Evolutionary conservation across 768 basidiomycete genomes (phyloP), one percentile per base, ranked within the genome.

Genomic region (Podaxis sp.): DNA sequence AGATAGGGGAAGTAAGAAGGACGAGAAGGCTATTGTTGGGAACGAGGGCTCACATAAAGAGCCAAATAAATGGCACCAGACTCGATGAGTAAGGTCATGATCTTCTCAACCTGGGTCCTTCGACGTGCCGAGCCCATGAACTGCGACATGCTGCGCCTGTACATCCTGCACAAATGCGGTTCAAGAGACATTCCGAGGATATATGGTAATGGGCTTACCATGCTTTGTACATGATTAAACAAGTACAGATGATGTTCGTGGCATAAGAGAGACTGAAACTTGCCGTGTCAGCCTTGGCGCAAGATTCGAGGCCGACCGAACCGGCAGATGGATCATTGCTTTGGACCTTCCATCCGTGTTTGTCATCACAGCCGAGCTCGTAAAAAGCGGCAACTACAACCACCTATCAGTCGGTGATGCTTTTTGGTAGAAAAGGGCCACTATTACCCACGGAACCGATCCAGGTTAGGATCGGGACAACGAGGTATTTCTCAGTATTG

Each of bases 291-390:
- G 73, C 69, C 51, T 69, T 66, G 26, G 71, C 66, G 56, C 72
- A 73, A 17, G 63, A 66, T 33, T 58, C 48, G 20, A 71, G 60
- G 20, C 72, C 71, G 17, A 72, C 69, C 4, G 70, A 70, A 5
- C 65, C 66, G 2, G 70, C 72, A 26, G 72, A 69, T 36, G 71
- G 71, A 20, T 64, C 59, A 15, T 65, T 65, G 40, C 68, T 65
- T 38, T 62, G 67, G 50, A 74, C 66, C 1, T 66, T 66, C 72
- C 72, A 74, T 8, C 66, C 58, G 6, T 69, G 68, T 33, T 66
- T 69, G n/a, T 67, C 50, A 58, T 74, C 70, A 51, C 73, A 74
- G 7, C 73, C 71, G 13, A 74, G 63, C 65, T 74, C 73, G 51
- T 66, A 74, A 10, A 74, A 63, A n/a, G 67, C 70, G 10, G 73